Evolutionary conservation across 2,329 filamentous ascomycete species (phyloP).

Genomic region (Chaetomiaceae sp.): DNA sequence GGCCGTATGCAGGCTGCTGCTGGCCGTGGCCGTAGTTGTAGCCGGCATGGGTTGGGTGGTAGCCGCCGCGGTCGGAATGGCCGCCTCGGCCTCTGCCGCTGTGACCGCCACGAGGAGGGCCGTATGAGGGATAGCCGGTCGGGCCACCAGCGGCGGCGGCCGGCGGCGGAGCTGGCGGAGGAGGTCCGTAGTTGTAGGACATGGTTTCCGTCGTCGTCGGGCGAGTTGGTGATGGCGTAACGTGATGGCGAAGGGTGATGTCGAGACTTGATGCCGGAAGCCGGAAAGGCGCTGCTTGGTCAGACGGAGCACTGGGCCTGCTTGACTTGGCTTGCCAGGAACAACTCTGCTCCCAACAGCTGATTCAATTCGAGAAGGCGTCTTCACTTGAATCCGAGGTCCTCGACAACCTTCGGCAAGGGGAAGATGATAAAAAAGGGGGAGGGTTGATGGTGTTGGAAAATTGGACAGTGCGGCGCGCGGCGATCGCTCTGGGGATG

Average conservation of each 20-base stretch:
- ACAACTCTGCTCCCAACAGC: no score
- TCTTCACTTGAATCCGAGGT: slow-evolving; percentile 24
- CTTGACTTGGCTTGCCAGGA: no score
- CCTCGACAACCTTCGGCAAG: neutral
- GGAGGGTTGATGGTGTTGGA: neutral
- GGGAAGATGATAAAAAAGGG: neutral
- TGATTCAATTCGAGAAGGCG: slow-evolving; percentile 13
- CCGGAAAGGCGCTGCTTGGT: no score
- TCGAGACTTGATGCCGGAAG: no score
- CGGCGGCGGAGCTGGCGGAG: slow-evolving; percentile 42
- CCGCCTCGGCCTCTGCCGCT: slow-evolving; percentile 40
- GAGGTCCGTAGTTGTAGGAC: slow-evolving; percentile 53
- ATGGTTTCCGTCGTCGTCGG: slow-evolving; percentile 33
- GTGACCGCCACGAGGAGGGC: slow-evolving; percentile 32
- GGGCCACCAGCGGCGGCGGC: slow-evolving; percentile 28
- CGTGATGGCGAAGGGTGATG: no score
- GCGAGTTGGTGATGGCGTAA: neutral
- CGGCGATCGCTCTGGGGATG: neutral
- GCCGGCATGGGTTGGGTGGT: slow-evolving; percentile 36
- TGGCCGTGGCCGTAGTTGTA: slow-evolving; percentile 38
- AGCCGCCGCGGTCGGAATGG: slow-evolving; percentile 39
- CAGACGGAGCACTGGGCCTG: no score
- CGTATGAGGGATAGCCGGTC: slow-evolving; percentile 37
- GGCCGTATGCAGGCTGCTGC: slow-evolving; percentile 32
- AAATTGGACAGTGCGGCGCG: slow-evolving; percentile 5